A percentile compares a stretch with the other conserved stretches of the same genome.
Conservation (phyloP, 805 yeast genomes). For the Saturnispora quitensis region DNA sequence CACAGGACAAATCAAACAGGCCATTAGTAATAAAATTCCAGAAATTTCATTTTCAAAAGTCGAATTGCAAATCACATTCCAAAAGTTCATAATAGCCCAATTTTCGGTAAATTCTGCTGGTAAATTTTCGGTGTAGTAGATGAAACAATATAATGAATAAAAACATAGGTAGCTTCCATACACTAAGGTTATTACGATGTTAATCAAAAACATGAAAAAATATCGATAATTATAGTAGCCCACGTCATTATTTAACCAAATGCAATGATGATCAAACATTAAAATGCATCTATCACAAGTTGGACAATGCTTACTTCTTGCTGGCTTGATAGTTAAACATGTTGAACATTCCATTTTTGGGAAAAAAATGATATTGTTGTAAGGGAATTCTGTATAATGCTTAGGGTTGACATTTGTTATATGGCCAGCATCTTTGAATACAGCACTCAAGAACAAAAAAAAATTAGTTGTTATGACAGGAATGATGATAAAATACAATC, state of each 20-base stretch:
- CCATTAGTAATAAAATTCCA: slow-evolving; percentile 34
- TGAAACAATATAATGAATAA: slow-evolving; percentile 16
- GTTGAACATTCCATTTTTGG: slow-evolving; percentile 31
- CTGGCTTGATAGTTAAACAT: slow-evolving; percentile 61
- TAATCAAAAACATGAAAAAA: slow-evolving; percentile 35
- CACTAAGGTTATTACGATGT: slow-evolving; percentile 26
- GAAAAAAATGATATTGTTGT: slow-evolving; percentile 37
- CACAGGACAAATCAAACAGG: slow-evolving; percentile 30
- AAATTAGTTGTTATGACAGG: slow-evolving; percentile 29
- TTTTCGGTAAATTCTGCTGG: slow-evolving; percentile 6
- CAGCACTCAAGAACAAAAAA: slow-evolving; percentile 30
- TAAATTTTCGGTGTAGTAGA: not conserved
- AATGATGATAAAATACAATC: slow-evolving; percentile 21
- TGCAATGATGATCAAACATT: slow-evolving; percentile 56
- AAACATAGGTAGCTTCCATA: slow-evolving; percentile 36
- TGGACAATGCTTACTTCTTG: slow-evolving; percentile 70
- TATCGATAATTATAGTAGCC: slow-evolving; percentile 44
- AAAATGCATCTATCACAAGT: slow-evolving; percentile 57
- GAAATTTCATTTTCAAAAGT: slow-evolving; percentile 30
- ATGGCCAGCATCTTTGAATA: slow-evolving; percentile 37
- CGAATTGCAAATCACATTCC: slow-evolving; percentile 25
- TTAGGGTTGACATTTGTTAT: slow-evolving; percentile 2
- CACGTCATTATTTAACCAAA: slow-evolving; percentile 46
- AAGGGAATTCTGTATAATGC: slow-evolving; percentile 20
- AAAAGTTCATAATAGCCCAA: slow-evolving; percentile 11